These are phyloP conservation scores for Eucalyptus paniculata DNA, from an alignment of 345 rosid species.

Conservation along the genomic window DNA sequence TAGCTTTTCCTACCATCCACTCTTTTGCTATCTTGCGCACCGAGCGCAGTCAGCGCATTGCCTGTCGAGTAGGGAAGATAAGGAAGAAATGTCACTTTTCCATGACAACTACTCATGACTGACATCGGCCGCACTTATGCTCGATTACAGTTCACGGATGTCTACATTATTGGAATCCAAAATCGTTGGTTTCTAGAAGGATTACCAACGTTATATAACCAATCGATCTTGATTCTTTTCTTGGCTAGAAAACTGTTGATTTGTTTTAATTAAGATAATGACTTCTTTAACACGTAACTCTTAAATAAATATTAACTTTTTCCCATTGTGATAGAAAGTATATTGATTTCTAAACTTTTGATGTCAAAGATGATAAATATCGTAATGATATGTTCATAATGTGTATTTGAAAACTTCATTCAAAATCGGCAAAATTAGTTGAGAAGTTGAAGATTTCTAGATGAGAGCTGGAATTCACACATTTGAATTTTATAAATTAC, in stretches of 20 bases:
- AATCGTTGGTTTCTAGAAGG: background rate
- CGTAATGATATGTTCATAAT: rapidly evolving
- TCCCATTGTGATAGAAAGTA: background rate
- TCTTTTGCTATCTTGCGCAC: conserved; percentile 9
- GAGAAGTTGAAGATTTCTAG: background rate
- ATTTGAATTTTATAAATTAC: background rate
- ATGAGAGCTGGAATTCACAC: background rate
- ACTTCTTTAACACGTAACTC: background rate
- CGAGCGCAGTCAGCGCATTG: background rate
- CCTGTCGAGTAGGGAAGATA: background rate
- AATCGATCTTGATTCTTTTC: background rate
- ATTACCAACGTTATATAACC: background rate
- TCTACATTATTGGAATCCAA: background rate
- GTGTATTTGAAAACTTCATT: too few species aligned
- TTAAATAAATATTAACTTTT: background rate
- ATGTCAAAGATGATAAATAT: background rate
- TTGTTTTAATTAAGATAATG: background rate
- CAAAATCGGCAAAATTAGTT: background rate
- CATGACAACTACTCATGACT: background rate
- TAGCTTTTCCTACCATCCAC: background rate
- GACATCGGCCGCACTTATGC: background rate
- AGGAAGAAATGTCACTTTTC: background rate
- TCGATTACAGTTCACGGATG: background rate
- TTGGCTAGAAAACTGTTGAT: background rate
- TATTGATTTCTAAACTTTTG: background rate